Percentiles rank a stretch among this genome's conserved stretches.
These are phyloP conservation scores for Xylaria sp. DNA, from an alignment of 2,329 filamentous ascomycete species.

Conservation along the genomic window DNA sequence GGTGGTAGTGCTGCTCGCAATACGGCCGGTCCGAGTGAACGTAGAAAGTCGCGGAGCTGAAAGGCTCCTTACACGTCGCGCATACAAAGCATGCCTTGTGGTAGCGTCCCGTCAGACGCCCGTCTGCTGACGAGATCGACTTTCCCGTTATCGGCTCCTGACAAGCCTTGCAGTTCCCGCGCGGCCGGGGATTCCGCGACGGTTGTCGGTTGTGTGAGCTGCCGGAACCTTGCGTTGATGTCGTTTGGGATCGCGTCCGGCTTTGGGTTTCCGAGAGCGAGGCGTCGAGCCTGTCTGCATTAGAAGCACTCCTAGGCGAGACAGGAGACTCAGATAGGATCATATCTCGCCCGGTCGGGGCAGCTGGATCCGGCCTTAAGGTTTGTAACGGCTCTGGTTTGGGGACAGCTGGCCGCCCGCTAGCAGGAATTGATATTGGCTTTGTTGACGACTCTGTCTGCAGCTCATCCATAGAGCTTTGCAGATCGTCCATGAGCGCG, in stretches of 20 bases:
- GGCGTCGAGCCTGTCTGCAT: conserved; percentile 36
- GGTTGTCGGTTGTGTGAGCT: conserved; percentile 54
- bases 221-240: conserved; percentile 46
- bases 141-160: conserved; percentile 83
- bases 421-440: conserved; percentile 38
- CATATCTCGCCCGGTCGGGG: conserved; percentile 37
- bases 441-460: conserved; percentile 48
- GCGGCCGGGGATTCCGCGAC: conserved; percentile 58
- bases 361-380: conserved; percentile 50
- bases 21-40: conserved; percentile 88
- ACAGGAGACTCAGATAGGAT: conserved; percentile 39
- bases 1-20: conserved; percentile 92
- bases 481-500: conserved; percentile 65
- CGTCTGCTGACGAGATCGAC: conserved; percentile 92
- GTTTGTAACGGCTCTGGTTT: conserved; percentile 37
- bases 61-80: conserved; percentile 81
- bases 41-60: conserved; percentile 91
- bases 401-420: conserved; percentile 19
- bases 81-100: conserved; percentile 97
- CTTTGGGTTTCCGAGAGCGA: conserved; percentile 43
- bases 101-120: conserved; percentile 89
- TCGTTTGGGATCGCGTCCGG: conserved; percentile 35
- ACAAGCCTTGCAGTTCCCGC: conserved; percentile 87
- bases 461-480: conserved; percentile 61
- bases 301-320: conserved; percentile 36